Conservation (phyloP, 768 basidiomycete genomes). For the Leccinum truebloodii region DNA sequence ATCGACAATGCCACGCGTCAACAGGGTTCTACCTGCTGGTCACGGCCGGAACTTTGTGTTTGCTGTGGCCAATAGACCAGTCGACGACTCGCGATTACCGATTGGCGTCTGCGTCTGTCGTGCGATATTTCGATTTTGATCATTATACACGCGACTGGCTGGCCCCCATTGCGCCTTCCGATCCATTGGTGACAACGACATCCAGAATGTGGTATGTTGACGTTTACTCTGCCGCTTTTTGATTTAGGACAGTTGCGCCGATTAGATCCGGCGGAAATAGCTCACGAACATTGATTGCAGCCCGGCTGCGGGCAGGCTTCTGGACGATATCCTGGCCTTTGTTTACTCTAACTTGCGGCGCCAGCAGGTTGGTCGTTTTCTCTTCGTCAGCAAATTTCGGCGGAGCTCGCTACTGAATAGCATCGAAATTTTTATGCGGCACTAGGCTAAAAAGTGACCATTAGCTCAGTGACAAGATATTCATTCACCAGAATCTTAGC, state of each 20-base stretch:
- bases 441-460: not conserved
- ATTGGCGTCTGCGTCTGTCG: not conserved
- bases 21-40: conserved; percentile 1
- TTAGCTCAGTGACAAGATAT: not conserved
- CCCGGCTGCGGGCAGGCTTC: conserved; percentile 6
- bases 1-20: conserved; percentile 17
- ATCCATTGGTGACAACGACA: not conserved
- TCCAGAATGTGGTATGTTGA: conserved; percentile 13
- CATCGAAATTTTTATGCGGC: not conserved
- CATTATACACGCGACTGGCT: conserved; percentile 3
- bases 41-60: conserved; percentile 3
- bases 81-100: not conserved
- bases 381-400: not conserved
- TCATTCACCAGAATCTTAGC: not conserved
- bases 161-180: conserved; percentile 1
- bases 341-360: conserved; percentile 9
- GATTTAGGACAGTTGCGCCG: conserved; percentile 22
- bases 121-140: not conserved
- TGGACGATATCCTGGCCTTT: not conserved
- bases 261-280: conserved; percentile 29
- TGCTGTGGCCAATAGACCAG: not conserved
- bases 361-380: not conserved
- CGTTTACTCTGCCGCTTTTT: conserved; percentile 8
- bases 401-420: conserved; percentile 5
- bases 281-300: conserved; percentile 10